Base-by-base conservation (phyloP, 2,329 filamentous ascomycete genomes). In the Cryphonectria naterciae region DNA sequence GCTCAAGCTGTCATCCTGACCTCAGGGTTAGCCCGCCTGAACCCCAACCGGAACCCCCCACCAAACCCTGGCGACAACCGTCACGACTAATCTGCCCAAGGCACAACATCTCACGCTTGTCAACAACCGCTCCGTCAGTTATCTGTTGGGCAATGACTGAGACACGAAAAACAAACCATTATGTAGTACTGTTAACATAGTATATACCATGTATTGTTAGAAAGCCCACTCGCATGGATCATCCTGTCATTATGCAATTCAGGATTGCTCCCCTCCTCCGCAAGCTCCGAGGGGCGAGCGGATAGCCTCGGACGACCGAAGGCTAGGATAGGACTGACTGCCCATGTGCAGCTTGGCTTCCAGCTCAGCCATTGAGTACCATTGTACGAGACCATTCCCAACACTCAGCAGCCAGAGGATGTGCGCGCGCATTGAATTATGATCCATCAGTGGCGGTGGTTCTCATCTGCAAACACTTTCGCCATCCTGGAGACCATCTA, bases 271-370 rank as follows among this genome's bases (percentile, higher is more conserved):
- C 6, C 25, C 54, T 58, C 25, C 5, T 32, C 54, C 54, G 54
- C 54, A 8, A 32, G 54, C 25, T 25, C 66, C 66, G 66, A 68
- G 66, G 41, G 41, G 41, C 66, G 66, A 68, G 66, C 56, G 41
- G 41, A 37, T 6, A 25, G 25, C 28, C 66, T 68, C 66, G 66
- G 66, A 68, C 4, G 41, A 62, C 66, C 66, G 66, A 62, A 37
- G 19, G 43, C n/a, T 37, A n/a, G 25, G 43, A n/a, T 37, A n/a
- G 25, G n/a, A 56, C 52, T 49, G 46, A 56, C 52, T 49, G 46
- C 22, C 46, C 32, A 49, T 49, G 46, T 28, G 25, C 25, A 56
- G 52, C 52, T 56, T 28, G 25, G 28, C 13, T 17, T 19, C 17
- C 54, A 58, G 25, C 28, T 19, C 28, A 32, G 54, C 15, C 5